Evolutionary conservation across 2,329 filamentous ascomycete genomes (phyloP).

Genomic region (Domatiomyces globalis): DNA sequence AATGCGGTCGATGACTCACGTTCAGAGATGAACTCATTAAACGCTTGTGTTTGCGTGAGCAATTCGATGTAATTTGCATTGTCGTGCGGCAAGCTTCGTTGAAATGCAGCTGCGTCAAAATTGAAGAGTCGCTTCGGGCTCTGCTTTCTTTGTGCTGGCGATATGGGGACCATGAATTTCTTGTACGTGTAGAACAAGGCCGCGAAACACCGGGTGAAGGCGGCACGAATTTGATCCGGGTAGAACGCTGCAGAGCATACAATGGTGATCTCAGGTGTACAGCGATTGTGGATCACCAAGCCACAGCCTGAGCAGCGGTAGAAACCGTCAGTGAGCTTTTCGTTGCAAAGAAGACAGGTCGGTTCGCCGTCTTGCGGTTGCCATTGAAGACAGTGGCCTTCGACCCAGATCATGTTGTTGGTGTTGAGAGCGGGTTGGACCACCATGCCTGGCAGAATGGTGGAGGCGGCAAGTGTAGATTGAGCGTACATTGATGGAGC

Average conservation of each 20-base stretch:
- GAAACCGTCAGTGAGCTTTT: conserved; percentile 45
- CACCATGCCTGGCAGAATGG: conserved; percentile 33
- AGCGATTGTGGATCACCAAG: conserved; percentile 43
- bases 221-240: conserved; percentile 51
- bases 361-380: conserved; percentile 29
- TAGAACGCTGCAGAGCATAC: conserved; percentile 54
- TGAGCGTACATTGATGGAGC: conserved; percentile 37
- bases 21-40: conserved; percentile 52
- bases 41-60: conserved; percentile 51
- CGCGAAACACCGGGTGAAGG: conserved; percentile 55
- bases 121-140: conserved; percentile 36
- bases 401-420: conserved; percentile 31
- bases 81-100: conserved; percentile 49
- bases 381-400: conserved; percentile 36
- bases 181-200: conserved; percentile 57
- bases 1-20: conserved; percentile 29
- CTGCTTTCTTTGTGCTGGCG: conserved; percentile 36
- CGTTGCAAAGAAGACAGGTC: conserved; percentile 36
- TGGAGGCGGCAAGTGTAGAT: conserved; percentile 37
- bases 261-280: conserved; percentile 45
- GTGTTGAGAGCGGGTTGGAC: conserved; percentile 27
- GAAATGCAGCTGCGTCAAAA: conserved; percentile 54
- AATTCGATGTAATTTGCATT: conserved; percentile 50
- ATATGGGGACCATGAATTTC: conserved; percentile 45
- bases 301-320: conserved; percentile 36